Conservation (phyloP, 345 rosid species). For the Euclidium syriacum region DNA sequence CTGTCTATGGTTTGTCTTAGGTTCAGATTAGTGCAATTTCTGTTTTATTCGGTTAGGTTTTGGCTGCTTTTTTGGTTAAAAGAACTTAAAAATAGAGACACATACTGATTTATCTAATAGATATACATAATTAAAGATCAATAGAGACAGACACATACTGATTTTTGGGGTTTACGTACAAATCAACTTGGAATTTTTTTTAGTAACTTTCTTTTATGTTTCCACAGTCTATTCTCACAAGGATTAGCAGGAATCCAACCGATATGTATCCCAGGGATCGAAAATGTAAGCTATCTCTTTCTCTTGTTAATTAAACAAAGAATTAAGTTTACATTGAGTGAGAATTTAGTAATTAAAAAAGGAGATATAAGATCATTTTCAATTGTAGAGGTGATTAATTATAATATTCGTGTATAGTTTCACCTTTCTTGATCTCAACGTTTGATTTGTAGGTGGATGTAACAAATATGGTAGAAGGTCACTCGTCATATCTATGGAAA, state of each 20-base stretch:
- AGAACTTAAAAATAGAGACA: too few relatives aligned
- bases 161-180: constrained; percentile 9
- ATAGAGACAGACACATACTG: too few relatives aligned
- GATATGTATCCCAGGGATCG: constrained; percentile 61
- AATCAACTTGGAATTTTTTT: not conserved
- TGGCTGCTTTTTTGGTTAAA: too few relatives aligned
- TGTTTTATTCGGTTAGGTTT: too few relatives aligned
- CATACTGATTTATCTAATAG: too few relatives aligned
- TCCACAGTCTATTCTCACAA: constrained; percentile 69
- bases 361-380: constrained; percentile 16
- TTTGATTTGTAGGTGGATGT: constrained; percentile 59
- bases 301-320: not conserved
- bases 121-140: too few relatives aligned
- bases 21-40: too few relatives aligned
- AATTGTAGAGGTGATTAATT: not conserved
- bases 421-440: constrained; percentile 1
- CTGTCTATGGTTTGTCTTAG: too few relatives aligned
- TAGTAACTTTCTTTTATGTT: not conserved
- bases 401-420: not conserved
- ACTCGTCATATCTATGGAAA: constrained; percentile 84
- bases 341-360: not conserved
- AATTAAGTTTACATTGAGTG: constrained; percentile 7
- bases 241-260: constrained; percentile 98
- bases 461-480: constrained; percentile 76
- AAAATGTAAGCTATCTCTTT: constrained; percentile 57